A percentile compares a stretch with the other conserved stretches of the same genome.
phyloP scores from a whole-genome alignment of 192 early-diverging fungal genomes.

The Coemansia sp. region DNA sequence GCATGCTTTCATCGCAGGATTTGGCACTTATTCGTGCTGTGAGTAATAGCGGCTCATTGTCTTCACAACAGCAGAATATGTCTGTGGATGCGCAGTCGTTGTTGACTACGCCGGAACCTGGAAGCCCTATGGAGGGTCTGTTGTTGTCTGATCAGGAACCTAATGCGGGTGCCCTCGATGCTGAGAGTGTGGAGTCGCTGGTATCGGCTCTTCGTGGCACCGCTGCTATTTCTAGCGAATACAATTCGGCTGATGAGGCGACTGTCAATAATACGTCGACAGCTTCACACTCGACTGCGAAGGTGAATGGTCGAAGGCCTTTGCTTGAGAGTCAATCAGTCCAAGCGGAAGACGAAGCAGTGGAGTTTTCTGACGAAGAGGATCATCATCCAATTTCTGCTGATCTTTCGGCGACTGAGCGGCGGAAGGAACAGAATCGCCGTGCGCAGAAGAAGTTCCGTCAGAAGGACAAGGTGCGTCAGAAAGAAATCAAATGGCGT shows the following conservation, averaged over 20 bases:
- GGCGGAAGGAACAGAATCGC: conserved; percentile 54
- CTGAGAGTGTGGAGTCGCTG: conserved; percentile 40
- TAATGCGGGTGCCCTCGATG: conserved; percentile 13
- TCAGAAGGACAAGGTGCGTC: conserved; percentile 56
- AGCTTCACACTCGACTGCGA: neutral
- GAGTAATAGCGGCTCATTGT: neutral
- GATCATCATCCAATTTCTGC: conserved; percentile 16
- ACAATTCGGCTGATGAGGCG: neutral
- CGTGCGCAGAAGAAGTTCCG: conserved; percentile 56
- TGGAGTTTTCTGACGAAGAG: conserved; percentile 19
- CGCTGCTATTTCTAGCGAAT: conserved; percentile 23
- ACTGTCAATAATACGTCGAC: neutral
- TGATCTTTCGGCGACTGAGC: conserved; percentile 42
- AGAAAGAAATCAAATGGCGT: conserved; percentile 55
- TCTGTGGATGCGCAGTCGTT: neutral
- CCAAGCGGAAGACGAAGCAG: conserved; percentile 15
- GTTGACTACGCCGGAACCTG: conserved; percentile 27
- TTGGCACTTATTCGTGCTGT: conserved; percentile 33
- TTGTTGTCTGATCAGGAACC: conserved; percentile 14
- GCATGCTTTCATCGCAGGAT: conserved; percentile 41
- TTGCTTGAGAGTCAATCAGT: neutral
- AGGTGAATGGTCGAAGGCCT: neutral
- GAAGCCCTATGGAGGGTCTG: conserved; percentile 17
- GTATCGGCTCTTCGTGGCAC: conserved; percentile 39
- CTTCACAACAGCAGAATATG: neutral